Evolutionary conservation across 768 basidiomycete species (phyloP).

Genomic region (Fomitopsis serialis): DNA sequence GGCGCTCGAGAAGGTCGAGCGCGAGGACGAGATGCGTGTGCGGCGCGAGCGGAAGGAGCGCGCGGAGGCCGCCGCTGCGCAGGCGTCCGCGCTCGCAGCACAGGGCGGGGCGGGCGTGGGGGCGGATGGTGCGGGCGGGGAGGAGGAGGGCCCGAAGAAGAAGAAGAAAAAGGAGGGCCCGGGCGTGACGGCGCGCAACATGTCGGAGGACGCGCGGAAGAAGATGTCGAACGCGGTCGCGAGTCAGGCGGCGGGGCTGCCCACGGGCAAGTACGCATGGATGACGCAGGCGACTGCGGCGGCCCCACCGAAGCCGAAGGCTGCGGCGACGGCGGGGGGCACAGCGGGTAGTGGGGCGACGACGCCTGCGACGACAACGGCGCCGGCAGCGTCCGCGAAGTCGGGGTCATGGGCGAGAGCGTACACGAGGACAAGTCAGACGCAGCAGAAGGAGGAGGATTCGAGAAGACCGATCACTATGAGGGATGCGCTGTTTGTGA

Average conservation of each 20-base stretch:
- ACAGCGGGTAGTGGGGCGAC: constrained; percentile 21
- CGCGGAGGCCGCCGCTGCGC: constrained; percentile 64
- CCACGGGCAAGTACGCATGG: constrained; percentile 78
- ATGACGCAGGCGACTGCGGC: constrained; percentile 63
- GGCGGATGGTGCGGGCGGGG: constrained; percentile 36
- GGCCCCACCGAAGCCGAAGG: constrained; percentile 29
- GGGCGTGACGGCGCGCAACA: constrained; percentile 79
- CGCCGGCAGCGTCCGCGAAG: constrained; percentile 19
- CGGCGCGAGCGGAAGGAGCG: constrained; percentile 77
- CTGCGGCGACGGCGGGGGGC: constrained; percentile 19
- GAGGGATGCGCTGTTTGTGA: constrained; percentile 80
- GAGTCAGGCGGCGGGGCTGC: constrained; percentile 80
- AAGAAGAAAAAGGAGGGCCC: constrained; percentile 80
- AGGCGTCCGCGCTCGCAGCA: constrained; percentile 59
- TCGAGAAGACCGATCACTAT: constrained; percentile 57
- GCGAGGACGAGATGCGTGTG: constrained; percentile 77
- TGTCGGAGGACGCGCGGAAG: constrained; percentile 89
- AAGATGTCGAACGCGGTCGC: constrained; percentile 90
- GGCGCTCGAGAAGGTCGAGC: constrained; percentile 69
- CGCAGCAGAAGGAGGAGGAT: constrained; percentile 51
- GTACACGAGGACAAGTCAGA: constrained; percentile 36
- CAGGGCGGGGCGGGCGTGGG: constrained; percentile 32
- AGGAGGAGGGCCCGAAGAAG: constrained; percentile 57
- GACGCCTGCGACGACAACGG: constrained; percentile 28
- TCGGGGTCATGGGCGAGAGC: constrained; percentile 53